phyloP scores from a whole-genome alignment of 345 rosid genomes.

The Angophora floribunda region DNA sequence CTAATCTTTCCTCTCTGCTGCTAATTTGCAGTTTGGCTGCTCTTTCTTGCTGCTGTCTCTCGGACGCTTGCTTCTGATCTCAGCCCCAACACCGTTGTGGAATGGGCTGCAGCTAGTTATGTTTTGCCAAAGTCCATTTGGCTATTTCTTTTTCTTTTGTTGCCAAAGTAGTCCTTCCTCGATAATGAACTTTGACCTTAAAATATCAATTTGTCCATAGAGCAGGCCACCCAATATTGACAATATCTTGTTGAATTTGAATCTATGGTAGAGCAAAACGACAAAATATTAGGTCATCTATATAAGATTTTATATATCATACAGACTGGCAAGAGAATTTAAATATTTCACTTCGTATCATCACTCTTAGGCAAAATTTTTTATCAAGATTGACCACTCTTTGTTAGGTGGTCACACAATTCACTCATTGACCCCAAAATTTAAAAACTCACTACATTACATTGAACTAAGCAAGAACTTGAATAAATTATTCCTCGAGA shows the following conservation, averaged over 20 bases:
- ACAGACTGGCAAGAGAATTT: neutral
- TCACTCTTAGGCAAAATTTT: rapidly evolving
- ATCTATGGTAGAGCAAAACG: neutral
- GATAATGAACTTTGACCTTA: neutral
- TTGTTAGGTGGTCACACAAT: neutral
- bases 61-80: neutral
- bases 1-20: neutral
- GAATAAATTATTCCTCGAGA: neutral
- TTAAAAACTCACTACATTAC: neutral
- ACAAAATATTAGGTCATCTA: neutral
- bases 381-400: neutral
- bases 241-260: neutral
- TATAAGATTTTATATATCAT: neutral
- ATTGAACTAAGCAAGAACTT: neutral
- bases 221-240: neutral
- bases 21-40: neutral
- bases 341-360: neutral
- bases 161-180: no score
- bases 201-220: neutral
- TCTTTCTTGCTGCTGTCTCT: neutral
- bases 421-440: neutral
- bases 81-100: neutral
- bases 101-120: neutral
- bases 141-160: no score
- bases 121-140: no score